These are phyloP conservation scores for Russula dissimulans DNA, from an alignment of 768 basidiomycete genomes.

Conservation along the genomic window DNA sequence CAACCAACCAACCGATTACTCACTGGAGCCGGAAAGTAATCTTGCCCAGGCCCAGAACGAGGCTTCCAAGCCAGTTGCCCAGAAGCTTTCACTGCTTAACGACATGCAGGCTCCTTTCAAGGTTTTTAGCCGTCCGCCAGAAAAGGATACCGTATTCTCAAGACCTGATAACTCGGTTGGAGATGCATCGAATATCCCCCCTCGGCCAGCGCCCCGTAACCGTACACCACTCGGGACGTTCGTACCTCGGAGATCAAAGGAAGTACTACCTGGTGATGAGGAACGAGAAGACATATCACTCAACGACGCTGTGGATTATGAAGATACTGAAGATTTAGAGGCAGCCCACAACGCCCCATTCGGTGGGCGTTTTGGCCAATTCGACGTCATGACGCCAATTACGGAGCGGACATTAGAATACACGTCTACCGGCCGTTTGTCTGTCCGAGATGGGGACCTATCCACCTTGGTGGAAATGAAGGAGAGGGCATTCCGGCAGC, in stretches of 20 bases:
- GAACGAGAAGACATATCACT: constrained; percentile 15
- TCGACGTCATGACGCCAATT: constrained; percentile 96
- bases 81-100: constrained; percentile 31
- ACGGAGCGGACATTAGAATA: constrained; percentile 90
- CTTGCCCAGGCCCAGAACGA: constrained; percentile 4
- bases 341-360: constrained; percentile 36
- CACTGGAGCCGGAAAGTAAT: neutral
- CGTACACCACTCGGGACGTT: constrained; percentile 21
- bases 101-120: constrained; percentile 38
- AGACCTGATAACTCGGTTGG: constrained; percentile 27
- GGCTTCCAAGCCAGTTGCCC: neutral
- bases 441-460: constrained; percentile 24
- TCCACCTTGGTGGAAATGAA: constrained; percentile 21
- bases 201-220: constrained; percentile 16
- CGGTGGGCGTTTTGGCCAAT: constrained; percentile 68
- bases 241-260: constrained; percentile 4
- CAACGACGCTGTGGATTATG: constrained; percentile 6
- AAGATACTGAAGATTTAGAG: constrained; percentile 22
- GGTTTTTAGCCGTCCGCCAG: constrained; percentile 65
- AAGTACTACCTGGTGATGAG: constrained; percentile 20
- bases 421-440: constrained; percentile 49
- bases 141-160: constrained; percentile 27
- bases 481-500: constrained; percentile 21
- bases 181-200: constrained; percentile 5
- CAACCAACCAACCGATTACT: constrained; percentile 1